Evolutionary conservation across 495 filamentous ascomycete species (phyloP).

Genomic region (Oidiodendron maius): DNA sequence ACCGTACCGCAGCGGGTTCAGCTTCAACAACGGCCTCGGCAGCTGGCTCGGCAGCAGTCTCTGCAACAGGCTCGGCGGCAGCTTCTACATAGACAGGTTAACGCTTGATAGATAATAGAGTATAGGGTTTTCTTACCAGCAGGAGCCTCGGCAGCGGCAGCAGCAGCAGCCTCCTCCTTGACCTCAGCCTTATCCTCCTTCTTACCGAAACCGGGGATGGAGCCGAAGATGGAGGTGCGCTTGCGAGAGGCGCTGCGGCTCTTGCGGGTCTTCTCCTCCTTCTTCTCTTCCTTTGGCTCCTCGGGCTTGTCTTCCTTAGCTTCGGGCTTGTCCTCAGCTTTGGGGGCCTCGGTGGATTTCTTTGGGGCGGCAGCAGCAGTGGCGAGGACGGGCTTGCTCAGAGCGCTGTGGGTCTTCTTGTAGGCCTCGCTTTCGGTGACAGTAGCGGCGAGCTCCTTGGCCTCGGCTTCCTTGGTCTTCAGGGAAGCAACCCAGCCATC

Average conservation of each 20-base stretch:
- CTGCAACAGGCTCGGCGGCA: slow-evolving; percentile 18
- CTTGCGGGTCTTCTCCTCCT: slow-evolving; percentile 44
- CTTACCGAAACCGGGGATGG: slow-evolving; percentile 53
- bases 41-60: slow-evolving; percentile 10
- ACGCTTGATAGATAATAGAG: slow-evolving; percentile 20
- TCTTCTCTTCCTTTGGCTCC: slow-evolving; percentile 37
- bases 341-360: slow-evolving; percentile 43
- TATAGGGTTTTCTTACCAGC: slow-evolving; percentile 24
- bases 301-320: slow-evolving; percentile 34
- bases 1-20: slow-evolving; percentile 16
- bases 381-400: slow-evolving; percentile 52
- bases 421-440: slow-evolving; percentile 68
- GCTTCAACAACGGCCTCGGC: slow-evolving; percentile 22
- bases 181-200: slow-evolving; percentile 52
- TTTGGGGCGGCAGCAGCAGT: slow-evolving; percentile 35
- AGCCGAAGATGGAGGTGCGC: slow-evolving; percentile 77
- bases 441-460: slow-evolving; percentile 64
- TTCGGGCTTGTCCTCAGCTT: slow-evolving; percentile 29
- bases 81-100: slow-evolving; percentile 26
- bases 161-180: slow-evolving; percentile 30
- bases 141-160: slow-evolving; percentile 33
- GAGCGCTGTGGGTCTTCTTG: slow-evolving; percentile 69
- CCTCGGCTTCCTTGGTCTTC: slow-evolving; percentile 69
- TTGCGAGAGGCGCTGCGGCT: slow-evolving; percentile 79
- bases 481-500: slow-evolving; percentile 82